Evolutionary conservation across 169 alveolate genomes (phyloP).

Genomic region (Eimeria tenella): DNA sequence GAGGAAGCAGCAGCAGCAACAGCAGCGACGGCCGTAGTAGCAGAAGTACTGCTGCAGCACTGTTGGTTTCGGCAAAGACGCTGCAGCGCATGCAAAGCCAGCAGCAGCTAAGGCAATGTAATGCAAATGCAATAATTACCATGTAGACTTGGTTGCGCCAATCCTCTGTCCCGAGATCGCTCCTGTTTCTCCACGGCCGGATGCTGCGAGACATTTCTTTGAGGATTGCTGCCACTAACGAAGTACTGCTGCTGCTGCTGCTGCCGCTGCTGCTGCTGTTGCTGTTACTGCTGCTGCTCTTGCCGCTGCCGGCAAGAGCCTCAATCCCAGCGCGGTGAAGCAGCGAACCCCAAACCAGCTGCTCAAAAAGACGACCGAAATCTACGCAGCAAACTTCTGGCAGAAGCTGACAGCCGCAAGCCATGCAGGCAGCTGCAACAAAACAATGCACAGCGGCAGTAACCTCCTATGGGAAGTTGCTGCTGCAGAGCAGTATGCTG

Average conservation of each 20-base stretch:
- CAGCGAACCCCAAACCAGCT: constrained; percentile 67
- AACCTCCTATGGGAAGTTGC: too few species aligned
- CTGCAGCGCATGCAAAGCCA: too few species aligned
- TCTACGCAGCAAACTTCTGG: constrained; percentile 62
- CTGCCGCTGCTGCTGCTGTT: constrained; percentile 6
- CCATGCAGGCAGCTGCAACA: constrained; percentile 50
- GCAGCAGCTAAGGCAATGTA: too few species aligned
- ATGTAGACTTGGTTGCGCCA: constrained; percentile 64
- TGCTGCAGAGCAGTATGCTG: neutral
- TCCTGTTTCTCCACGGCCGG: constrained; percentile 48
- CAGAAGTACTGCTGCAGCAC: too few species aligned
- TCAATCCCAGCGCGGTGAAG: constrained; percentile 59
- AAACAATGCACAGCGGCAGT: neutral
- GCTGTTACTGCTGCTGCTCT: constrained; percentile 1
- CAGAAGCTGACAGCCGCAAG: constrained; percentile 36
- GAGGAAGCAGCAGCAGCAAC: too few species aligned
- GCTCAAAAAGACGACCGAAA: constrained; percentile 68
- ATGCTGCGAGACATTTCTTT: constrained; percentile 24
- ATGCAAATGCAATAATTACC: neutral
- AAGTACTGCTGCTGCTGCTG: constrained; percentile 8
- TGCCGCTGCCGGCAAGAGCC: neutral
- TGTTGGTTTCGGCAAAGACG: too few species aligned
- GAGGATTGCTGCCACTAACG: constrained; percentile 41
- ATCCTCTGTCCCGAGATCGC: constrained; percentile 57
- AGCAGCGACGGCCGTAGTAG: too few species aligned